Percentiles rank a stretch among this genome's conserved stretches.
Conservation (phyloP, 345 rosid genomes). For the Luvunga scandens region DNA sequence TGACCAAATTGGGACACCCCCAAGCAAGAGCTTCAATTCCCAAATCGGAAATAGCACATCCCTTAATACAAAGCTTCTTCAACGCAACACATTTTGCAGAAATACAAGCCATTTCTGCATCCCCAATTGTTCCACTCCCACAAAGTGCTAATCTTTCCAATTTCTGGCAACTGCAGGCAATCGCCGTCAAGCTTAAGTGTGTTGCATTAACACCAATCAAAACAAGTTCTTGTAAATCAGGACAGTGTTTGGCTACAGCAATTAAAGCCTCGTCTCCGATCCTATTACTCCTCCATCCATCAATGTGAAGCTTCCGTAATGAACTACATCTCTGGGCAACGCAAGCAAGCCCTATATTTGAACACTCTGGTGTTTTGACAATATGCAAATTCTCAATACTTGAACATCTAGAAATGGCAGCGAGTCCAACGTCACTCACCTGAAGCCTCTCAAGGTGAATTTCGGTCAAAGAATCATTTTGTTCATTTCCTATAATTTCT, state of each 20-base stretch:
- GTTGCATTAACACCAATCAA: conserved; percentile 80
- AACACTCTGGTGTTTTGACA: conserved; percentile 74
- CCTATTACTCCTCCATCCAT: conserved; percentile 82
- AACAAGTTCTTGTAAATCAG: conserved; percentile 72
- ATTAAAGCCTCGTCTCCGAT: conserved; percentile 85
- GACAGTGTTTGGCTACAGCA: conserved; percentile 61
- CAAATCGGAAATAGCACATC: conserved; percentile 59
- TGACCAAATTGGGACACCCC: conserved; percentile 81
- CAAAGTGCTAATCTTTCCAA: conserved; percentile 77
- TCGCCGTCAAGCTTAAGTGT: conserved; percentile 37
- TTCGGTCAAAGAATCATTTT: conserved; percentile 35
- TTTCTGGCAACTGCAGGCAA: conserved; percentile 59
- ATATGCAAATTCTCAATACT: conserved; percentile 67
- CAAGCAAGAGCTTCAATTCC: conserved; percentile 65
- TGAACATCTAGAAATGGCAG: conserved; percentile 52
- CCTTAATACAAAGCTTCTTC: conserved; percentile 83
- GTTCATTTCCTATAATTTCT: conserved; percentile 37
- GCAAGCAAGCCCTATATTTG: conserved; percentile 57
- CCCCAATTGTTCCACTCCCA: conserved; percentile 70
- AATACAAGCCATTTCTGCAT: conserved; percentile 62
- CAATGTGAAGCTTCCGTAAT: conserved; percentile 80
- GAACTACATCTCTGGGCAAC: conserved; percentile 69
- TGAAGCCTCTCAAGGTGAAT: conserved; percentile 83
- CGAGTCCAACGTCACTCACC: conserved; percentile 61
- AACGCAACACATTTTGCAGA: conserved; percentile 60